phyloP scores from a whole-genome alignment of 1,284 basidiomycete genomes.

The Trametes sp. region DNA sequence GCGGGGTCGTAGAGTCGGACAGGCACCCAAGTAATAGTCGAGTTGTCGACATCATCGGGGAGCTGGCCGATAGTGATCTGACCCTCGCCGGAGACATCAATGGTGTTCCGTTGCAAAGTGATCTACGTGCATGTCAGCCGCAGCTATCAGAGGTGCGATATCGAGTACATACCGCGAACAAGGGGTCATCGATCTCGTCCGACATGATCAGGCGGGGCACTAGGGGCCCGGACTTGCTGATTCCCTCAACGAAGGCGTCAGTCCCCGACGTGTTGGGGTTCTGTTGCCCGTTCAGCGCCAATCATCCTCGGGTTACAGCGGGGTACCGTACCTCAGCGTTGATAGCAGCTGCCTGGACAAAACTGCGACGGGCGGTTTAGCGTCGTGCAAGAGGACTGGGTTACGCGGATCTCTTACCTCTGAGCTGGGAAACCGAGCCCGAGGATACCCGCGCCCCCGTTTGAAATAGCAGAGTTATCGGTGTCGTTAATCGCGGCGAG shows the following conservation, averaged over 20 bases:
- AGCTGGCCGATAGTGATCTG: slow-evolving; percentile 50
- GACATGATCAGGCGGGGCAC: slow-evolving; percentile 54
- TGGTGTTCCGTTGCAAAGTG: slow-evolving; percentile 49
- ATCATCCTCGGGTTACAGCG: background rate
- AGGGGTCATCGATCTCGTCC: slow-evolving; percentile 51
- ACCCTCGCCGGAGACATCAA: slow-evolving; percentile 48
- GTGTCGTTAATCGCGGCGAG: slow-evolving; percentile 47
- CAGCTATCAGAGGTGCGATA: accelerated
- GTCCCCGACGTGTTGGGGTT: slow-evolving; percentile 35
- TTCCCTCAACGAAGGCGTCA: slow-evolving; percentile 52
- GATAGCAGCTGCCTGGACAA: slow-evolving; percentile 50
- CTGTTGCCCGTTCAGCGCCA: background rate
- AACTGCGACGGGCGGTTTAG: slow-evolving; percentile 32
- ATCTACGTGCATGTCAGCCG: slow-evolving; percentile 34
- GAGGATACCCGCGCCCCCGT: slow-evolving; percentile 49
- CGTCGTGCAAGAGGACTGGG: background rate
- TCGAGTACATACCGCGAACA: slow-evolving; percentile 46
- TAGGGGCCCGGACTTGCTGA: slow-evolving; percentile 51
- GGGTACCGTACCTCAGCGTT: slow-evolving; percentile 38
- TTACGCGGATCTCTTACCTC: slow-evolving; percentile 32
- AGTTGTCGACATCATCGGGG: slow-evolving; percentile 47
- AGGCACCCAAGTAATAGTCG: slow-evolving; percentile 52
- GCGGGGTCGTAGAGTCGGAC: slow-evolving; percentile 47
- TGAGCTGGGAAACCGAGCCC: slow-evolving; percentile 49
- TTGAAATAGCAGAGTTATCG: slow-evolving; percentile 45